phyloP scores from a whole-genome alignment of 2,329 filamentous ascomycete species.

The Neospermospora avenae region DNA sequence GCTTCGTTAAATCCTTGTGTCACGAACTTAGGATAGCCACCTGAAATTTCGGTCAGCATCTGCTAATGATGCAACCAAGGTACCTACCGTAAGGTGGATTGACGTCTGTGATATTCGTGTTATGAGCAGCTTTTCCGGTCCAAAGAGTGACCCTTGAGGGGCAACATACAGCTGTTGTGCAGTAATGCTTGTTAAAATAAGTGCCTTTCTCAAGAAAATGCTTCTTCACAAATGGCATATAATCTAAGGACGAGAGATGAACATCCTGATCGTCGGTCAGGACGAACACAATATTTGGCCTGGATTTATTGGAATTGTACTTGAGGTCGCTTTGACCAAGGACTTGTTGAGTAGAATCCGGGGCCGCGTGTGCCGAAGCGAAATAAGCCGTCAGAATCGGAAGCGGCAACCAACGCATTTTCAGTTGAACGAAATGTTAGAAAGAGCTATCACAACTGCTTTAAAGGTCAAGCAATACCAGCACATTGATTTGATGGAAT shows the following conservation, averaged over 20 bases:
- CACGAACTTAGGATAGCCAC: slow-evolving; percentile 63
- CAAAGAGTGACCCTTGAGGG: slow-evolving; percentile 56
- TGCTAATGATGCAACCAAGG: background rate
- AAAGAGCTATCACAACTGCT: too few relatives aligned
- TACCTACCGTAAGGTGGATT: slow-evolving; percentile 45
- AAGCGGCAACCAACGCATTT: background rate
- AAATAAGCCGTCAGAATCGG: background rate
- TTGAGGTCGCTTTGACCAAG: background rate
- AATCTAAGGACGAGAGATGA: slow-evolving; percentile 53
- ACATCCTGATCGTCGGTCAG: slow-evolving; percentile 63
- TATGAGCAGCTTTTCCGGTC: slow-evolving; percentile 59
- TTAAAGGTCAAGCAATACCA: too few relatives aligned
- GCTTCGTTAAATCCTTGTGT: slow-evolving; percentile 60
- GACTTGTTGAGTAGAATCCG: background rate
- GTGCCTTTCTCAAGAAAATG: slow-evolving; percentile 52
- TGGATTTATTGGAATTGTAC: background rate
- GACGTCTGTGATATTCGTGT: slow-evolving; percentile 54
- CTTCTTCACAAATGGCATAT: slow-evolving; percentile 51
- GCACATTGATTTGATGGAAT: background rate
- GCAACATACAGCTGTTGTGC: slow-evolving; percentile 58
- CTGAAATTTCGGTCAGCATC: slow-evolving; percentile 22
- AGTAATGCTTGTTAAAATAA: slow-evolving; percentile 54
- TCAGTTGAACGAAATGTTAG: background rate
- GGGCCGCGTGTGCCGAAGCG: background rate
- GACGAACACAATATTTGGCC: slow-evolving; percentile 57